Base-by-base conservation (phyloP, 495 filamentous ascomycete genomes). In the Lentithecium fluviatile region DNA sequence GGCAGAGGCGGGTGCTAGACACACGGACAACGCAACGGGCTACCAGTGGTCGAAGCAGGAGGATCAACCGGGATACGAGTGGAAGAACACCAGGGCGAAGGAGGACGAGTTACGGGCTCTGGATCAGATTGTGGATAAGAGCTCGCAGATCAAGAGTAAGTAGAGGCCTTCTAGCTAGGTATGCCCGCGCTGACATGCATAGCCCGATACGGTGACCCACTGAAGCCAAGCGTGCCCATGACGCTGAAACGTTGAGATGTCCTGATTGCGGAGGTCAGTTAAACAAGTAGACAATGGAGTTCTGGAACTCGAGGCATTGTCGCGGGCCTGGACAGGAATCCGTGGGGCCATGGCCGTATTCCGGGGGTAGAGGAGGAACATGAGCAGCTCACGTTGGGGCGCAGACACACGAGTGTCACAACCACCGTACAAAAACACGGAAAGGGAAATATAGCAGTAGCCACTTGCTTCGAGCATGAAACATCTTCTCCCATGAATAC, bases 51-150 rank as follows among this genome's bases (percentile, higher is more conserved):
- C 58, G 23, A 64, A 69, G 49, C 63, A 67, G 34, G 79, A 83
- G 49, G 72, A 74, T 51, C 68, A 65, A 64, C 77, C 77, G 13
- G 76, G 81, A 7, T 77, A 73, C 21, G 73, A 75, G 45, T 88
- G 85, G 86, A 80, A 79, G 66, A 84, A 76, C 36, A 64, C 67
- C 60, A 70, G 70, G 63, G 71, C 72, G 38, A 26, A 38, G 60
- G 74, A 76, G 45, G 75, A 77, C 38, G 45, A 56, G 42, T 24
- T 48, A 32, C 67, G 70, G 45, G 69, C 74, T 52, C 56, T 62
- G 68, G 74, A 74, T 11, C 46, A 49, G 36, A 58, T 76, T 23
- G 66, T 71, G 53, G 69, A 71, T 36, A 68, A 67, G 60, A 64
- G 67, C 40, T 32, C 25, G 10, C 67, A 69, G 67, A 71, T 75